These are phyloP conservation scores for Picea sitchensis DNA, from an alignment of 75 land plant genomes.

Conservation along the genomic window DNA sequence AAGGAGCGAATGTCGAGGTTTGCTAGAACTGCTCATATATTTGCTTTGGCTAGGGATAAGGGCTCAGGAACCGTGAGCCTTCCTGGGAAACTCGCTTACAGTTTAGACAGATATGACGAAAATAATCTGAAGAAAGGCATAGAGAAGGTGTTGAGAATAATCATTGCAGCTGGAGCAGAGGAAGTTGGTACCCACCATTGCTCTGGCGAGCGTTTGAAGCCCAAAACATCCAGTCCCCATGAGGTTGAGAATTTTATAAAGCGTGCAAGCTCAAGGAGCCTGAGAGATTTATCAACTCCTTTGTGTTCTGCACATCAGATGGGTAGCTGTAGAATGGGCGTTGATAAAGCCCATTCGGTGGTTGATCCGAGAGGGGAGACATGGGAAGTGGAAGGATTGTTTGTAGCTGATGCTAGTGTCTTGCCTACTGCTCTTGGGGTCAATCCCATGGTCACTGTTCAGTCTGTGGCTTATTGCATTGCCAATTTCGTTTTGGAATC, in stretches of 20 bases:
- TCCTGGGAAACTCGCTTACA: constrained; percentile 21
- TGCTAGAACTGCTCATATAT: constrained; percentile 58
- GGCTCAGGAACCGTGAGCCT: constrained; percentile 46
- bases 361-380: constrained; percentile 61
- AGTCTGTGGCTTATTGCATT: constrained; percentile 71
- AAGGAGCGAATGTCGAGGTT: constrained; percentile 55
- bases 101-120: constrained; percentile 30
- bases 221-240: constrained; percentile 23
- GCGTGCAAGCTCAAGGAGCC: constrained; percentile 25
- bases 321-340: constrained; percentile 88
- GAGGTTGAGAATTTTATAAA: constrained; percentile 54
- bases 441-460: constrained; percentile 90
- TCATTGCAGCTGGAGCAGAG: constrained; percentile 76
- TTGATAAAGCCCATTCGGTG: constrained; percentile 27
- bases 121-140: constrained; percentile 40
- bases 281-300: constrained; percentile 33
- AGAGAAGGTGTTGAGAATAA: constrained; percentile 51
- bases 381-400: constrained; percentile 83
- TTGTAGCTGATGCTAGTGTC: constrained; percentile 67
- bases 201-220: constrained; percentile 44
- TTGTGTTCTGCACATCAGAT: constrained; percentile 83
- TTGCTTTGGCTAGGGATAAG: constrained; percentile 61
- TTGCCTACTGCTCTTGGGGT: constrained; percentile 80
- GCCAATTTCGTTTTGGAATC: constrained; percentile 16
- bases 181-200: constrained; percentile 64